Base-by-base conservation (phyloP, 805 yeast genomes). In the Phaffomyces thermotolerans region DNA sequence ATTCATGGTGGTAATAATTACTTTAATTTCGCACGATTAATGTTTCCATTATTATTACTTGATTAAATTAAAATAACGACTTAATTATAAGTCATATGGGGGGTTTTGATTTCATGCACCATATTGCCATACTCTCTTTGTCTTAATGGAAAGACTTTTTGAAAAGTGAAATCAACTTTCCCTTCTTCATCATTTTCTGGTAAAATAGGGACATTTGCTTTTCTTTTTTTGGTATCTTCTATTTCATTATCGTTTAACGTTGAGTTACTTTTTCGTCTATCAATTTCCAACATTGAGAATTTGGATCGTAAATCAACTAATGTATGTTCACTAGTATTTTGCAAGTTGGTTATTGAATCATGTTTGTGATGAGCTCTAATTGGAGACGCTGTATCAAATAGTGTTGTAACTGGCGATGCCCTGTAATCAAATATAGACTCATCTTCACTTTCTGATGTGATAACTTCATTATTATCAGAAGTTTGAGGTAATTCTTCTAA, bases 141-240 rank as follows among this genome's bases (percentile, higher is more conserved):
- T 31, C 41, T 45, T 32, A 52, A 41, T 6, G 60, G 57, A 31
- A 40, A 14, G 17, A 56, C 47, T 39, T 49, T 46, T 22, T 52
- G 44, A 31, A 55, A 55, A 4, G 60, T 56, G 49, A 56, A 55
- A 10, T 46, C 51, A 43, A 27, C 44, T 33, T 42, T 30, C 8
- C 2, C 31, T 14, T 42, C 36, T 3, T 44, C 38, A 10, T 44
- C 43, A 6, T 41, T 27, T 9, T 3, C 29, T 9, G 12, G 29
- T 27, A 27, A 2, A 9, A 13, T 10, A 27, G 10, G 29, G 12
- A 10, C 29, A 27, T 8, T 27, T 4, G 14, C 29, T 27, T 13
- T 25, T 8, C 12, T 25, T 9, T 25, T 27, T 10, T 27, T 13
- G 13, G 12, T 27, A 27, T 27, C 29, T 4, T 27, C 14, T 27